Evolutionary conservation across 2,329 filamentous ascomycete species (phyloP).

Genomic region (Lasiodiplodia theobromae): DNA sequence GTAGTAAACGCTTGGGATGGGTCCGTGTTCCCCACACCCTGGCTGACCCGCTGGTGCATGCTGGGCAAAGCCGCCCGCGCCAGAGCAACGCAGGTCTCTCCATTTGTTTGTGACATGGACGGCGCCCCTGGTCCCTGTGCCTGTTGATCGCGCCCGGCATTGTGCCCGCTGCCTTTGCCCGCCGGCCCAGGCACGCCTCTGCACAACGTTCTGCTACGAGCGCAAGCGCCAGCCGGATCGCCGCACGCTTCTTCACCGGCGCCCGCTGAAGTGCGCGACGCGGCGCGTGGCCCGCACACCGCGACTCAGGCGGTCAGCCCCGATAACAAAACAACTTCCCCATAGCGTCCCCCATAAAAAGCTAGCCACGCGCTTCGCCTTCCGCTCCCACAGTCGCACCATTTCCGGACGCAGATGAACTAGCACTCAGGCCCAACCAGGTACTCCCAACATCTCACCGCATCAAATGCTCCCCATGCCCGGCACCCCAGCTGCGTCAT

Average conservation of each 20-base stretch:
- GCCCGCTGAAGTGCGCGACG: neutral
- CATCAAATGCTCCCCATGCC: slow-evolving; percentile 59
- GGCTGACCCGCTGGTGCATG: neutral
- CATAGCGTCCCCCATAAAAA: slow-evolving; percentile 21
- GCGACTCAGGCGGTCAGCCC: slow-evolving; percentile 26
- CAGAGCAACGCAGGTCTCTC: neutral
- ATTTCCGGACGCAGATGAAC: slow-evolving; percentile 22
- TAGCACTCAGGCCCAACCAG: slow-evolving; percentile 12
- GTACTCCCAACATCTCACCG: slow-evolving; percentile 7
- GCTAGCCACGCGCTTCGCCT: slow-evolving; percentile 24
- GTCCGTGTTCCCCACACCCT: slow-evolving; percentile 5
- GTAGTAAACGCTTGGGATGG: slow-evolving; percentile 16
- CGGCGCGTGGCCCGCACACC: neutral
- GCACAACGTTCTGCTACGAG: neutral
- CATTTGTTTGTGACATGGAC: slow-evolving; percentile 1
- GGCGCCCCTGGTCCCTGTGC: slow-evolving; percentile 16
- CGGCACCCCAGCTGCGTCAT: slow-evolving; percentile 68
- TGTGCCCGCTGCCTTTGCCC: neutral
- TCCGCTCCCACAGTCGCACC: slow-evolving; percentile 15
- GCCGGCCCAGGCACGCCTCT: neutral
- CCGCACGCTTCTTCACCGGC: slow-evolving; percentile 2
- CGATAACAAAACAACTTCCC: slow-evolving; percentile 21
- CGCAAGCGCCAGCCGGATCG: slow-evolving; percentile 1
- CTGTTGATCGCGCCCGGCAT: slow-evolving; percentile 17
- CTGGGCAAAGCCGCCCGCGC: slow-evolving; percentile 15